Conservation (phyloP, 2,329 filamentous ascomycete genomes). For the Pyrenochaeta sp. region DNA sequence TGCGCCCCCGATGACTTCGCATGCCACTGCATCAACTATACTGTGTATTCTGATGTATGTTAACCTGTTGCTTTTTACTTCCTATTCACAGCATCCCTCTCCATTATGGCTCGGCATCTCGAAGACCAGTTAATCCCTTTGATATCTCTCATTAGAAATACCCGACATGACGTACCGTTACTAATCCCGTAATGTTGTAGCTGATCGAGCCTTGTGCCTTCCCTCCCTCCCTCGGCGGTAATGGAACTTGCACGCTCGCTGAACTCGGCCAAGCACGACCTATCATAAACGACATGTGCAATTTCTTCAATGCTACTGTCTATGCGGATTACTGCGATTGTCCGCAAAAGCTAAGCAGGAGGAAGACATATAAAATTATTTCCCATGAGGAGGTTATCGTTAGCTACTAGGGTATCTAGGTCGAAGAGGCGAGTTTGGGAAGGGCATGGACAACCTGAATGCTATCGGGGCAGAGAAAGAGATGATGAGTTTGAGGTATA, state of each 20-base stretch:
- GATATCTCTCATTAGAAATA: not conserved
- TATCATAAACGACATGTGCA: slow-evolving; percentile 32
- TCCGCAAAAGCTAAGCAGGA: slow-evolving; percentile 22
- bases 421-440: not conserved
- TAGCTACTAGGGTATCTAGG: not conserved
- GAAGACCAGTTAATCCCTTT: no score
- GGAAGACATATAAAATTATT: slow-evolving; percentile 27
- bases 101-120: no score
- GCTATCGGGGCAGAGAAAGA: no score
- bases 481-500: not conserved
- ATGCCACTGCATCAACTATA: slow-evolving; percentile 35
- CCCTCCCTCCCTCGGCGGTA: slow-evolving; percentile 15
- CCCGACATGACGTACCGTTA: not conserved
- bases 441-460: not conserved
- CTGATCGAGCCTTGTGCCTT: slow-evolving; percentile 29
- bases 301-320: slow-evolving; percentile 36
- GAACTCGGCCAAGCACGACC: slow-evolving; percentile 25
- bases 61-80: not conserved
- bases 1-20: slow-evolving; percentile 33
- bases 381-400: slow-evolving; percentile 13
- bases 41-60: slow-evolving; percentile 27
- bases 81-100: no score
- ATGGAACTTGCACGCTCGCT: slow-evolving; percentile 19
- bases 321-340: slow-evolving; percentile 26
- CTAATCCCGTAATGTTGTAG: slow-evolving; percentile 5